phyloP scores from a whole-genome alignment of 2,329 filamentous ascomycete genomes.

The Tolypocladium amazonense region DNA sequence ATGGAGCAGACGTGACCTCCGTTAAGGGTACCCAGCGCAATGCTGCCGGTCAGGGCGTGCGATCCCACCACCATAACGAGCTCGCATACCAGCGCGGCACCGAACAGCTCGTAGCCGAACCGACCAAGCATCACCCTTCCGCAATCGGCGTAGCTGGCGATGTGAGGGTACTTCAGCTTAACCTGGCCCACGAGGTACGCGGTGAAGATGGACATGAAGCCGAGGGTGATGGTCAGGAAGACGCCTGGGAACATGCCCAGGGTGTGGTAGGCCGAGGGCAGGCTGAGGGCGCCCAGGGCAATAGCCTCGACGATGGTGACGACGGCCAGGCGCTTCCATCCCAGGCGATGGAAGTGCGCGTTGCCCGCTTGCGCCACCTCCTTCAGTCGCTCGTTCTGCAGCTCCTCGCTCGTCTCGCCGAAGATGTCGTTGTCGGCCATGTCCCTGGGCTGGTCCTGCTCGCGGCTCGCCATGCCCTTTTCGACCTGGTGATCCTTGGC shows the following conservation, averaged over 20 bases:
- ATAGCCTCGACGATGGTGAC: slow-evolving; percentile 47
- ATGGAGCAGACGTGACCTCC: slow-evolving; percentile 39
- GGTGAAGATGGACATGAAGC: slow-evolving; percentile 37
- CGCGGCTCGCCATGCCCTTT: neutral
- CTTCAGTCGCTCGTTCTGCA: slow-evolving; percentile 30
- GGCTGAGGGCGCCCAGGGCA: slow-evolving; percentile 40
- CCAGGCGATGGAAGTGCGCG: slow-evolving; percentile 40
- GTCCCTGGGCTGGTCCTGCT: neutral
- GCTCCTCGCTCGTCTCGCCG: slow-evolving; percentile 22
- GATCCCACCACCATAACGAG: slow-evolving; percentile 60
- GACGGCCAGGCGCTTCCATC: slow-evolving; percentile 45
- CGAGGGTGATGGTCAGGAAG: slow-evolving; percentile 29
- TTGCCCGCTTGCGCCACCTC: slow-evolving; percentile 33
- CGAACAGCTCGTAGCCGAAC: slow-evolving; percentile 53
- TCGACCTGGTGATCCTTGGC: neutral
- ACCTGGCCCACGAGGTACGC: slow-evolving; percentile 35
- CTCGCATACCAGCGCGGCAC: slow-evolving; percentile 51
- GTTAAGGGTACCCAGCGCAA: slow-evolving; percentile 57
- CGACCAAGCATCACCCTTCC: slow-evolving; percentile 50
- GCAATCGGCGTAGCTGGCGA: slow-evolving; percentile 58
- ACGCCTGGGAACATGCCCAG: slow-evolving; percentile 42
- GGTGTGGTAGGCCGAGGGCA: slow-evolving; percentile 39
- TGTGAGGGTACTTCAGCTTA: slow-evolving; percentile 40
- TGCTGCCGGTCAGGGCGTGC: slow-evolving; percentile 59
- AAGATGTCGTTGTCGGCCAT: slow-evolving; percentile 3